A percentile compares a stretch with the other conserved stretches of the same genome.
Conservation (phyloP, 2,329 filamentous ascomycete species). For the Apiospora aurea region DNA sequence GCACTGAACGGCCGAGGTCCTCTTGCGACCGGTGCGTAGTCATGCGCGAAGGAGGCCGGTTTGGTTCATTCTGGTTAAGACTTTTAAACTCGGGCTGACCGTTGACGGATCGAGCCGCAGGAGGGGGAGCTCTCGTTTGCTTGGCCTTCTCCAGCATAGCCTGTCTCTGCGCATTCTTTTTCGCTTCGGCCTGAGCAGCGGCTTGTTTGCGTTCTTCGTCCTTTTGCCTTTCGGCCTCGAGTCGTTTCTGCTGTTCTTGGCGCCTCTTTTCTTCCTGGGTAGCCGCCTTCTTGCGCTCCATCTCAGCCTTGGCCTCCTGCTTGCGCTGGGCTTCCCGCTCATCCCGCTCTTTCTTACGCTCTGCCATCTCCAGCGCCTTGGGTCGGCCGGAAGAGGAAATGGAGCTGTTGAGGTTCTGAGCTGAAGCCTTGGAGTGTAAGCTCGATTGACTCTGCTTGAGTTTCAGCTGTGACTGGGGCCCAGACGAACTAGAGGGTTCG, state of each 20-base stretch:
- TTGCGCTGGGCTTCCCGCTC: conserved; percentile 81
- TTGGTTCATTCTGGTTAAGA: conserved; percentile 43
- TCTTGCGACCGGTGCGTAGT: conserved; percentile 61
- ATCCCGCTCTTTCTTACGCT: conserved; percentile 85
- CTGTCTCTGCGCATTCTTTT: conserved; percentile 70
- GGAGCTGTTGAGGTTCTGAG: conserved; percentile 70
- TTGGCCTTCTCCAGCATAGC: conserved; percentile 70
- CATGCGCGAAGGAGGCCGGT: conserved; percentile 66
- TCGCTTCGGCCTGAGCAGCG: conserved; percentile 62
- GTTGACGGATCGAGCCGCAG: conserved; percentile 60
- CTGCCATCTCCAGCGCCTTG: conserved; percentile 77
- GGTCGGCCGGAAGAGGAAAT: conserved; percentile 69
- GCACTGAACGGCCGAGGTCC: conserved; percentile 65
- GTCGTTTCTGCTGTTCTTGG: conserved; percentile 64
- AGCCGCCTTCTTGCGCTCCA: conserved; percentile 77
- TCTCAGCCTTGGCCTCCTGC: conserved; percentile 80
- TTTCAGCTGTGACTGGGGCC: conserved; percentile 53
- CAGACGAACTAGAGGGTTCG: background rate
- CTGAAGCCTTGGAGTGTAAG: conserved; percentile 63
- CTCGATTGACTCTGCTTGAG: conserved; percentile 74
- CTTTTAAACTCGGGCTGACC: conserved; percentile 55
- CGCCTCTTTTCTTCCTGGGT: conserved; percentile 70
- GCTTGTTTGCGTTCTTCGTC: conserved; percentile 67
- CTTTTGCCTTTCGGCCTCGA: conserved; percentile 68
- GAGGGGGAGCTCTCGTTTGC: conserved; percentile 68